Evolutionary conservation across 192 early-diverging fungal genomes (phyloP).

Genomic region (Mortierella hygrophila): DNA sequence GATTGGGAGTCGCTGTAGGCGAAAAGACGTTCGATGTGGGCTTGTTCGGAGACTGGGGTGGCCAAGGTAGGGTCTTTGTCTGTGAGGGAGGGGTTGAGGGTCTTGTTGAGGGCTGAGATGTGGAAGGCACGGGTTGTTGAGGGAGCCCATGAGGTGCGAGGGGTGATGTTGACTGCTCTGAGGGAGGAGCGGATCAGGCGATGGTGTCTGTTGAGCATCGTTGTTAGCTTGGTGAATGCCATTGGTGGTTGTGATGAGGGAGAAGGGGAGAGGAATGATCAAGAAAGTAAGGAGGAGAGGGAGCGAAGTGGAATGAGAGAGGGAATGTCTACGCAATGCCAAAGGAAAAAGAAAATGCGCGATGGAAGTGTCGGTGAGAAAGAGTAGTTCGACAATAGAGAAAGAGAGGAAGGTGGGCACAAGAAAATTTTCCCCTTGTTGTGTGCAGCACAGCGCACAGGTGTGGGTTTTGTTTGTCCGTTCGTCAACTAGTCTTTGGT

Average conservation of each 20-base stretch:
- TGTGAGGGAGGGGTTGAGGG: background rate
- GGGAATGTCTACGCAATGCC: no score
- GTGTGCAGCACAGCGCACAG: no score
- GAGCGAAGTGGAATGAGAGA: background rate
- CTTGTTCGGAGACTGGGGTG: background rate
- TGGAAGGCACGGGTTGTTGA: background rate
- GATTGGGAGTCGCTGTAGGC: constrained; percentile 23
- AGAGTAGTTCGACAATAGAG: no score
- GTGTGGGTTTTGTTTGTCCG: no score
- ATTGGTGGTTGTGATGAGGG: background rate
- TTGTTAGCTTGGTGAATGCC: no score
- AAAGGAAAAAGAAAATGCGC: background rate
- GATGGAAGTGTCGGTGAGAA: background rate
- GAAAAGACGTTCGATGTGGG: constrained; percentile 12
- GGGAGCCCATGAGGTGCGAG: background rate
- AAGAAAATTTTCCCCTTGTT: no score
- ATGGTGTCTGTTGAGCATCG: background rate
- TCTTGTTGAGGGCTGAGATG: background rate
- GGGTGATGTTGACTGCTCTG: background rate
- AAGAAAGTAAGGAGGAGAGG: background rate
- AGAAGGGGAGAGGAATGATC: background rate
- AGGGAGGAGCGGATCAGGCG: background rate
- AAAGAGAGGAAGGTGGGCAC: no score
- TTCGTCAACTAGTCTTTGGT: no score
- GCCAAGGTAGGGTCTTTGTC: background rate